phyloP scores from a whole-genome alignment of 306 rosid genomes.

The Cucumis sativus region DNA sequence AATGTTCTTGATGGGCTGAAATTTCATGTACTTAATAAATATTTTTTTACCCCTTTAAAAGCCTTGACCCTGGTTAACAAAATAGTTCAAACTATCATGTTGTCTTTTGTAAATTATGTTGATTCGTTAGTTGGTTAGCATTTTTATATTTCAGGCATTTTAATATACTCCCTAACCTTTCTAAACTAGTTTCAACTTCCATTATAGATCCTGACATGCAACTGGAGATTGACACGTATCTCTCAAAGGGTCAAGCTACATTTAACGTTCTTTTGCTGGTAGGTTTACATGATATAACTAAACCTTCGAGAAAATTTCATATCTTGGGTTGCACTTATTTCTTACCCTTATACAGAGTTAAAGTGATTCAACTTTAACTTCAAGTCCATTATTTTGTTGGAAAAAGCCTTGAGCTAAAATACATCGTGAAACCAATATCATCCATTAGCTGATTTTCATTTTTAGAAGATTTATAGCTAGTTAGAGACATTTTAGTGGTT shows the following conservation, averaged over 20 bases:
- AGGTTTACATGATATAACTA: constrained; percentile 10
- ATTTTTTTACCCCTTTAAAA: neutral
- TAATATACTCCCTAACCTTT: neutral
- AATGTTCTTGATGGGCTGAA: neutral
- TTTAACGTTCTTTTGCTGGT: constrained; percentile 35
- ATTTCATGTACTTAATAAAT: neutral
- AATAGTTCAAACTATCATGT: neutral
- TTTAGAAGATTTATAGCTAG: neutral
- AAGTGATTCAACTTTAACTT: neutral
- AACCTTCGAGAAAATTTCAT: neutral
- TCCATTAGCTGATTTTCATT: neutral
- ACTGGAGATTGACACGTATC: constrained; percentile 31
- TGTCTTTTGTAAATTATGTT: neutral
- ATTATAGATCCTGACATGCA: constrained; percentile 41
- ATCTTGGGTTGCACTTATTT: neutral
- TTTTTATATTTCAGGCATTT: neutral
- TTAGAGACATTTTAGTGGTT: neutral
- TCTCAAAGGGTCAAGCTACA: constrained; percentile 32
- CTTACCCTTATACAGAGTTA: neutral
- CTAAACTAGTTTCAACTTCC: constrained; percentile 9
- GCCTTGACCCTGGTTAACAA: neutral
- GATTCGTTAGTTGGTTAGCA: neutral
- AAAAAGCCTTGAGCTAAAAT: neutral
- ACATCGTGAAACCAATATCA: neutral
- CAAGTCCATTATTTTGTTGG: neutral